A percentile compares a stretch with the other conserved stretches of the same genome.
Evolutionary conservation across 352 stramenopile genomes (phyloP).

Genomic region (Phytophthora kernoviae): DNA sequence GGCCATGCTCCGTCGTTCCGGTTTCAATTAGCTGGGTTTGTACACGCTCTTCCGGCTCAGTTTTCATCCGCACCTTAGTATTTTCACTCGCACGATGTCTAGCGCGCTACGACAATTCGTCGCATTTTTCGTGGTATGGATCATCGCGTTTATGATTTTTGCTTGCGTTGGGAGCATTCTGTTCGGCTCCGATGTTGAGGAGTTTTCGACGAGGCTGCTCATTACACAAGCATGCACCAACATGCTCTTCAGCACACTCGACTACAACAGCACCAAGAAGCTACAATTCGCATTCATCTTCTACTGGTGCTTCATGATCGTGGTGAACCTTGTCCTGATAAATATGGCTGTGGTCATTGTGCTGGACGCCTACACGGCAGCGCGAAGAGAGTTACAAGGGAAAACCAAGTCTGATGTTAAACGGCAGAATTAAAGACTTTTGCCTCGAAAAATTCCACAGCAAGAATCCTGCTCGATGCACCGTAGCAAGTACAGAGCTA

Average conservation of each 20-base stretch:
- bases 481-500: constrained; percentile 1
- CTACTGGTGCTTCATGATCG: constrained; percentile 68
- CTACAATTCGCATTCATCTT: constrained; percentile 41
- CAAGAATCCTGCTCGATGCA: neutral
- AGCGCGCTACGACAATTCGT: constrained; percentile 45
- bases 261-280: constrained; percentile 46
- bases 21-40: neutral
- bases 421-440: neutral
- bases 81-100: constrained; percentile 50
- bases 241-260: constrained; percentile 63
- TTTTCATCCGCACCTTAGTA: constrained; percentile 43
- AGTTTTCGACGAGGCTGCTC: constrained; percentile 41
- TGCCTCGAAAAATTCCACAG: neutral
- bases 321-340: constrained; percentile 63
- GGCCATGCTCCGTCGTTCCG: too few relatives aligned
- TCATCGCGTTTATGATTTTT: constrained; percentile 57
- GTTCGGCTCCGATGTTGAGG: constrained; percentile 47
- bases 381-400: constrained; percentile 26
- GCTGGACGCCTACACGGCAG: constrained; percentile 45
- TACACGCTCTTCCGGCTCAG: constrained; percentile 11
- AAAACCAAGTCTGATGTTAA: neutral
- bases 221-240: constrained; percentile 53
- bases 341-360: constrained; percentile 75
- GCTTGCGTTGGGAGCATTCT: constrained; percentile 41
- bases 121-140: constrained; percentile 58